Conservation (phyloP, 2,329 filamentous ascomycete species). For the Beauveria australis region DNA sequence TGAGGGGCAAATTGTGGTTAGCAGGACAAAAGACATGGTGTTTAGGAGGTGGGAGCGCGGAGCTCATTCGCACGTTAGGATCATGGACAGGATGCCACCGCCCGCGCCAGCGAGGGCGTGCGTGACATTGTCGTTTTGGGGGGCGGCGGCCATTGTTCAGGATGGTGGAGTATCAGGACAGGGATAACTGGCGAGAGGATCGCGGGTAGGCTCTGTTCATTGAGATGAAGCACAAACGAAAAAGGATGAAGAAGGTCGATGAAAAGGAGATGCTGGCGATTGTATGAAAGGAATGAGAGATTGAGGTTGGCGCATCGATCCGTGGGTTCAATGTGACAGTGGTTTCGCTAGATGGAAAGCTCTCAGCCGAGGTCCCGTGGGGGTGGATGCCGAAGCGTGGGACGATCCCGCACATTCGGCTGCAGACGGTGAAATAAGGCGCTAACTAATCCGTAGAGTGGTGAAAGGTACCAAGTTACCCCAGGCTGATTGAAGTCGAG, state of each 20-base stretch:
- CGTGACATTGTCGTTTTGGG: conserved; percentile 93
- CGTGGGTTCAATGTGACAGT: conserved; percentile 1
- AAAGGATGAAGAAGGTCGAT: background rate
- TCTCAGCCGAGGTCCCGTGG: conserved; percentile 14
- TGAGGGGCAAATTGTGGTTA: background rate
- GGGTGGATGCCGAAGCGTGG: conserved; percentile 6
- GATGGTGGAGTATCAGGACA: conserved; percentile 4
- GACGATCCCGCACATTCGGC: background rate
- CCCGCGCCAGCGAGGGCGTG: conserved; percentile 90
- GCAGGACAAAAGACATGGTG: background rate
- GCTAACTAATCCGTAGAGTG: background rate
- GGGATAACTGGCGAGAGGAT: background rate
- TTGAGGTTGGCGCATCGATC: background rate
- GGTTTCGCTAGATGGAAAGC: conserved; percentile 1
- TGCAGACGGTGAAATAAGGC: background rate
- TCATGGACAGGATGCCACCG: conserved; percentile 90
- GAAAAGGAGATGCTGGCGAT: background rate
- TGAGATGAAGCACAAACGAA: background rate
- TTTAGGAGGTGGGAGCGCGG: no score
- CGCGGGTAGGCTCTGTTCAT: background rate
- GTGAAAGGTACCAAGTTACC: background rate
- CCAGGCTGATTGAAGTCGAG: background rate
- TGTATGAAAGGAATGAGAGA: background rate
- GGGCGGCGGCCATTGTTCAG: conserved; percentile 40
- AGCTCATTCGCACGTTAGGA: conserved; percentile 61